Evolutionary conservation across 306 rosid genomes (phyloP).

Genomic region (Nissolia schottii): DNA sequence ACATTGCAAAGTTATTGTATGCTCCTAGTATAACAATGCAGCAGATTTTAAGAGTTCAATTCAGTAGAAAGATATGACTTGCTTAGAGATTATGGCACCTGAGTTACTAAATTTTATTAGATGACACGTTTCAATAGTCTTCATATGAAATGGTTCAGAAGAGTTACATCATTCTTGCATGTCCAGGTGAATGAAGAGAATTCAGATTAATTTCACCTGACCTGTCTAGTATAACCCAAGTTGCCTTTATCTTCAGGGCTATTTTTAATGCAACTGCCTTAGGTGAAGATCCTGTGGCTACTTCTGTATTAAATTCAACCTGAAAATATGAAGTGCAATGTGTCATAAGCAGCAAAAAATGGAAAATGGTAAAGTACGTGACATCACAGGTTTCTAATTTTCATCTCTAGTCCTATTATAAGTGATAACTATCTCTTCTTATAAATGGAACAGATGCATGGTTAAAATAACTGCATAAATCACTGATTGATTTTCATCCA

Average conservation of each 20-base stretch:
- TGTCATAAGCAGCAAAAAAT: slow-evolving; percentile 3
- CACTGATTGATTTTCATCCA: not conserved
- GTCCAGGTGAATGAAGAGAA: not conserved
- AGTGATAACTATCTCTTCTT: not conserved
- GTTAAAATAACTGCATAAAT: not conserved
- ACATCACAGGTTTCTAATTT: not conserved
- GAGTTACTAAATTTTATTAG: not conserved
- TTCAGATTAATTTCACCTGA: slow-evolving; percentile 28
- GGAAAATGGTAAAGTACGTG: not conserved
- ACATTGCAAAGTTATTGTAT: not conserved
- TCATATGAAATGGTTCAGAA: slow-evolving; percentile 9
- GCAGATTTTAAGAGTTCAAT: not conserved
- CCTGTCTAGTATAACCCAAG: slow-evolving; percentile 85
- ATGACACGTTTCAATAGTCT: not conserved
- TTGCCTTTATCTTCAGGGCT: slow-evolving; percentile 44
- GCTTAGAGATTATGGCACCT: not conserved
- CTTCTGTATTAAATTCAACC: slow-evolving; percentile 47
- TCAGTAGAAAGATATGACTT: not conserved
- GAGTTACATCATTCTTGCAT: slow-evolving; percentile 3
- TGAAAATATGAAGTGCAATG: slow-evolving; percentile 28
- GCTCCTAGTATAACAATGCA: not conserved
- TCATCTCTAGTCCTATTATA: not conserved
- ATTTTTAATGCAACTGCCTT: slow-evolving; percentile 48
- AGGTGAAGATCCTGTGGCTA: slow-evolving; percentile 46
- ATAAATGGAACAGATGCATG: not conserved